A percentile compares a stretch with the other conserved stretches of the same genome.
Evolutionary conservation across 1,139 yeast genomes (phyloP).

Genomic region (Torulaspora globosa): DNA sequence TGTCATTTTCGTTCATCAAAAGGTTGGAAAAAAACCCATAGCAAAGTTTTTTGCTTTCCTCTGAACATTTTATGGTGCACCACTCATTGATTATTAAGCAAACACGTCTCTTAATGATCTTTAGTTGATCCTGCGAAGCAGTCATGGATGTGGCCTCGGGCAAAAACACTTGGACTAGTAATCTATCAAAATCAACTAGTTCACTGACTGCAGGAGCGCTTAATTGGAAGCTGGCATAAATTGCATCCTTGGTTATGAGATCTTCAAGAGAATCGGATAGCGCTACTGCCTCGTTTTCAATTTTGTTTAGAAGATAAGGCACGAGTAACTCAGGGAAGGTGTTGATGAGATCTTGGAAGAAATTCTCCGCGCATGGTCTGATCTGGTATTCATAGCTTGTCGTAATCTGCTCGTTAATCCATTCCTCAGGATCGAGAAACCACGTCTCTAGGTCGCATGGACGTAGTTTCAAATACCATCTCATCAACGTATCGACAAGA

Average conservation of each 20-base stretch:
- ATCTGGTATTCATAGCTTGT: slow-evolving; percentile 80
- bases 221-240: slow-evolving; percentile 74
- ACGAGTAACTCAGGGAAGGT: slow-evolving; percentile 60
- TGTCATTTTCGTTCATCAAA: slow-evolving; percentile 49
- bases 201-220: slow-evolving; percentile 66
- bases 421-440: slow-evolving; percentile 86
- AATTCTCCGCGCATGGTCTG: slow-evolving; percentile 82
- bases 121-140: slow-evolving; percentile 35
- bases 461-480: slow-evolving; percentile 67
- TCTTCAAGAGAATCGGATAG: slow-evolving; percentile 42
- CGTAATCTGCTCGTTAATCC: slow-evolving; percentile 77
- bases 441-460: slow-evolving; percentile 77
- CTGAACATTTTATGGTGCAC: slow-evolving; percentile 63
- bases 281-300: slow-evolving; percentile 45
- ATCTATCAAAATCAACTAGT: slow-evolving; percentile 57
- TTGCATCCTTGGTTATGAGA: slow-evolving; percentile 69
- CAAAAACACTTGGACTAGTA: slow-evolving; percentile 55
- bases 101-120: slow-evolving; percentile 71
- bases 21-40: slow-evolving; percentile 50
- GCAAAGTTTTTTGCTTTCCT: slow-evolving; percentile 53
- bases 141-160: slow-evolving; percentile 51
- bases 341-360: slow-evolving; percentile 69
- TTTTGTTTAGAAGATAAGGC: slow-evolving; percentile 58
- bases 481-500: slow-evolving; percentile 62
- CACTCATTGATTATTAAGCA: slow-evolving; percentile 77